Evolutionary conservation across 805 yeast genomes (phyloP), one percentile per base, ranked within the genome.

Genomic region (Schwanniomyces polymorphus): DNA sequence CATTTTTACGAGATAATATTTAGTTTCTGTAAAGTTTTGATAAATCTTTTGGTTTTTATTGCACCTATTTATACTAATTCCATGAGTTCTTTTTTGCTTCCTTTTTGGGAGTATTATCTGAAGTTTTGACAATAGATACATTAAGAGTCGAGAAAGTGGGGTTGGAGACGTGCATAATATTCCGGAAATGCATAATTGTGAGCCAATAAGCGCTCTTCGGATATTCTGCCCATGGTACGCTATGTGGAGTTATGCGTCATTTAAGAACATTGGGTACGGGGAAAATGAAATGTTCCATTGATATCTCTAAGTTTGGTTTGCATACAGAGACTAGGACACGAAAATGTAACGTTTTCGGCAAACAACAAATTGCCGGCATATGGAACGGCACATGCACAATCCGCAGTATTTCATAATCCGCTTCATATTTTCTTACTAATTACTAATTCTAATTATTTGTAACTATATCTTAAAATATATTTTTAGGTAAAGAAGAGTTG

Each of bases 1-100:
- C 74, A 68, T 68, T 21, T 42, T 50, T 11, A 31, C 11, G 8
- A 14, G 7, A 12, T n/a, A 12, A n/a, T 12, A 29, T n/a, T 28
- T 7, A 28, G 12, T 10, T 11, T 29, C 34, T 29, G 14, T 29
- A 12, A n/a, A 29, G 4, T 21, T 4, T 21, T 5, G 5, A 21
- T 3, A 21, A 5, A 21, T 29, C 34, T 12, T n/a, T 14, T 14
- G 17, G 35, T 18, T 5, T 14, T 16, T 14, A 11, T 31, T 16
- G 21, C 18, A 5, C 21, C 11, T 3, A 14, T 31, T 31, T 31
- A 31, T 31, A 31, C 35, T 14, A 5, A 17, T 31, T 6, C 12
- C 18, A 21, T 14, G 21, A 31, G 14, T 31, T 31, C 17, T 31
- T 31, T 31, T 8, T 16, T 31, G 23, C 35, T 31, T 16, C 35